phyloP scores from a whole-genome alignment of 192 early-diverging fungal species.

The Rhizoclosmatium globosum region DNA sequence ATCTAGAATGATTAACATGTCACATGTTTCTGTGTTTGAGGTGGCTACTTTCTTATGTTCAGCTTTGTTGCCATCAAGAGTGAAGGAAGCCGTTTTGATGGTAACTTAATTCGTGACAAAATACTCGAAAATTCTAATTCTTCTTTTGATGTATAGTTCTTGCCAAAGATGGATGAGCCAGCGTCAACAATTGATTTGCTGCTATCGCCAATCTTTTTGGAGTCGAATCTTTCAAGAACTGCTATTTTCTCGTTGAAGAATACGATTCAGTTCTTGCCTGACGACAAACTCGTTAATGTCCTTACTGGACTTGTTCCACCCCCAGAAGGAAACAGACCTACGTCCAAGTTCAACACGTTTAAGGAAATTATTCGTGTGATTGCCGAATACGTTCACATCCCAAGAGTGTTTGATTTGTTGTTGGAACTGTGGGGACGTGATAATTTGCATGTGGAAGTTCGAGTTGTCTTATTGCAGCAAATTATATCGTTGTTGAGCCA shows the following conservation, averaged over 20 bases:
- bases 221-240: slow-evolving; percentile 25
- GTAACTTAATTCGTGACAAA: slow-evolving; percentile 6
- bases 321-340: background rate
- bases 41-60: slow-evolving; percentile 12
- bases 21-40: slow-evolving; percentile 4
- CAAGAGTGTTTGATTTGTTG: slow-evolving; percentile 13
- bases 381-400: background rate
- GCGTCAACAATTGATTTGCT: slow-evolving; percentile 17
- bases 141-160: slow-evolving; percentile 10
- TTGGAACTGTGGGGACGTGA: slow-evolving; percentile 14
- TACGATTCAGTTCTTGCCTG: background rate
- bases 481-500: background rate
- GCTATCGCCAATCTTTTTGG: slow-evolving; percentile 8
- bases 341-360: slow-evolving; percentile 13
- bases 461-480: slow-evolving; percentile 22
- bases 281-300: background rate
- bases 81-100: slow-evolving; percentile 37
- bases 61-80: slow-evolving; percentile 8
- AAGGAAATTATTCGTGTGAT: slow-evolving; percentile 31
- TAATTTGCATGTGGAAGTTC: slow-evolving; percentile 23
- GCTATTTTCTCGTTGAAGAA: slow-evolving; percentile 29
- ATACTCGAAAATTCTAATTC: background rate
- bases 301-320: slow-evolving; percentile 15
- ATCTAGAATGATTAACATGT: slow-evolving; percentile 25
- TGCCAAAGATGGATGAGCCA: slow-evolving; percentile 32